phyloP scores from a whole-genome alignment of 1,284 basidiomycete genomes.

The Cryptococcus sp. region DNA sequence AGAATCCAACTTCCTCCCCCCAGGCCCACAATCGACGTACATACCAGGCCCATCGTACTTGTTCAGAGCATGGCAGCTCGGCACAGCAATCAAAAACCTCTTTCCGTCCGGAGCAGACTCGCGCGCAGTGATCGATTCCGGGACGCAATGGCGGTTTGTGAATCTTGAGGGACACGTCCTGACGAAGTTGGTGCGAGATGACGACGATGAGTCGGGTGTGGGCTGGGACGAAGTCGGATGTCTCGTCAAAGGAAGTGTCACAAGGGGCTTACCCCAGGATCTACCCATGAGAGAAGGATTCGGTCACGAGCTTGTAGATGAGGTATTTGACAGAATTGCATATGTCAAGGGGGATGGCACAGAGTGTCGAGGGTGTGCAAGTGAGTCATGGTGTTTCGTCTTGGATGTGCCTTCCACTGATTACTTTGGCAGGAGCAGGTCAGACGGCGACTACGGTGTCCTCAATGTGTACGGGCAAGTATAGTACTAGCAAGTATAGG shows the following conservation, averaged over 20 bases:
- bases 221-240: conserved; percentile 23
- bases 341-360: conserved; percentile 4
- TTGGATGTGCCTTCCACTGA: neutral
- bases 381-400: conserved; percentile 5
- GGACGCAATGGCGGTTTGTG: conserved; percentile 25
- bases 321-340: conserved; percentile 15
- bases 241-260: conserved; percentile 22
- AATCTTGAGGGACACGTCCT: conserved; percentile 26
- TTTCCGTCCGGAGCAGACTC: conserved; percentile 29
- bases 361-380: conserved; percentile 7
- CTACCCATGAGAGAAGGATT: conserved; percentile 33
- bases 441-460: no score
- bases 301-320: conserved; percentile 9
- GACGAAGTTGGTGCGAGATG: conserved; percentile 22
- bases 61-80: conserved; percentile 40
- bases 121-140: conserved; percentile 6
- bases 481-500: no score
- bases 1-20: conserved; percentile 12
- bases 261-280: conserved; percentile 22
- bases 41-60: conserved; percentile 37
- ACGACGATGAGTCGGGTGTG: conserved; percentile 35
- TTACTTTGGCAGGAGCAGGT: no score
- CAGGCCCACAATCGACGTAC: conserved; percentile 16
- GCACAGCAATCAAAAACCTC: conserved; percentile 32
- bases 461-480: no score